Evolutionary conservation across 257 asterid species (phyloP).

Genomic region (Nicotiana tomentosiformis): DNA sequence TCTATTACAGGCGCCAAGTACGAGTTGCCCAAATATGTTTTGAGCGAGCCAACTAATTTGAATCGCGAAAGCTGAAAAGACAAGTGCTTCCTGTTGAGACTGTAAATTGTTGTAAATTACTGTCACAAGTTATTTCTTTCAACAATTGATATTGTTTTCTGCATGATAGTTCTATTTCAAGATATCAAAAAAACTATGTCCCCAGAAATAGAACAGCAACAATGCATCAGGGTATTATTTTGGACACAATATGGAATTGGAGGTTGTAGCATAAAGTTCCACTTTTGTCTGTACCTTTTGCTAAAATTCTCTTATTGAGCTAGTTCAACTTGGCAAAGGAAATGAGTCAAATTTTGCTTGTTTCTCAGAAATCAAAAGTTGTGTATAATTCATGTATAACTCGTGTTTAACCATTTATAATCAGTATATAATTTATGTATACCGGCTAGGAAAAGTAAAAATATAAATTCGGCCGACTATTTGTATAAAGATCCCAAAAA

Average conservation of each 20-base stretch:
- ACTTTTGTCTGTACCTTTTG: neutral
- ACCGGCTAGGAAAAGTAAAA: too few species aligned
- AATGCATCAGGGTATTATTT: neutral
- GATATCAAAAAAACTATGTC: neutral
- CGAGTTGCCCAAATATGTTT: conserved; percentile 66
- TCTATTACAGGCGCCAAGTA: conserved; percentile 65
- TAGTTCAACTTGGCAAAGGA: neutral
- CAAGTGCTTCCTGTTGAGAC: neutral
- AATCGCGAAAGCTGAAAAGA: conserved; percentile 28
- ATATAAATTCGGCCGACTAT: too few species aligned
- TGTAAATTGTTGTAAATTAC: conserved; percentile 3
- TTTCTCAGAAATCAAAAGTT: neutral
- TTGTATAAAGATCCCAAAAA: too few species aligned
- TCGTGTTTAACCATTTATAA: too few species aligned
- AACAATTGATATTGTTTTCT: neutral
- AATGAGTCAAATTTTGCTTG: neutral
- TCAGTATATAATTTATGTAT: too few species aligned
- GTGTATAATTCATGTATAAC: too few species aligned
- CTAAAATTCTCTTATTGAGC: neutral
- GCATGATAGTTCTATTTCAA: neutral
- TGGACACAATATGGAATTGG: neutral
- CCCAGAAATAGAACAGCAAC: neutral
- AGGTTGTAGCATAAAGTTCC: neutral
- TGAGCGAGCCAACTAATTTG: conserved; percentile 80
- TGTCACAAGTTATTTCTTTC: neutral